These are phyloP conservation scores for Calocybe gambosa DNA, from an alignment of 1,284 basidiomycete genomes.

Conservation along the genomic window DNA sequence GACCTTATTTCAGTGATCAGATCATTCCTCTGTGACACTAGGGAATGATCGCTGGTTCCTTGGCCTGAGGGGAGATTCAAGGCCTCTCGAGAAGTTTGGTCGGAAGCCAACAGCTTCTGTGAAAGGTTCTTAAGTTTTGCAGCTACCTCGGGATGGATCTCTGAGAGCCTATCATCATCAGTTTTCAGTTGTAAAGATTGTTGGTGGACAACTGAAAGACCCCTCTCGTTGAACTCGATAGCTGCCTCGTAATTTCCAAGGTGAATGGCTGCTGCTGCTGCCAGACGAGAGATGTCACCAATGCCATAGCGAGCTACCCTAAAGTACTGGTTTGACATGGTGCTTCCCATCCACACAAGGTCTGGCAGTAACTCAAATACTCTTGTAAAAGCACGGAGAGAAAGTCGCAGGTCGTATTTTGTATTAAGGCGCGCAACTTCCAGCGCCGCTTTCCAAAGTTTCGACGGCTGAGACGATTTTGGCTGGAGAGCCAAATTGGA, in stretches of 20 bases:
- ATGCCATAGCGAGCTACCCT: background rate
- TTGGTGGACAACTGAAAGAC: conserved; percentile 5
- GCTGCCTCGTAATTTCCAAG: background rate
- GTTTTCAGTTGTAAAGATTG: conserved; percentile 4
- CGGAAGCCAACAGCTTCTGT: background rate
- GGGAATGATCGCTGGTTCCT: background rate
- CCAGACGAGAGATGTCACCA: background rate
- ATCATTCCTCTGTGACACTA: conserved; percentile 8
- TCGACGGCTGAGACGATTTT: background rate
- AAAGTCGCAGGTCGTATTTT: background rate
- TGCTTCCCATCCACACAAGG: conserved; percentile 9
- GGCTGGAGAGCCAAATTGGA: background rate
- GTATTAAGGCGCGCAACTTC: background rate
- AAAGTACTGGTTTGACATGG: conserved; percentile 2
- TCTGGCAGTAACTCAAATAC: conserved; percentile 7
- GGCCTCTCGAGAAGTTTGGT: background rate
- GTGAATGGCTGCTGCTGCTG: background rate
- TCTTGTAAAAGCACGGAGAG: conserved; percentile 3
- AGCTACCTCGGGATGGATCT: background rate
- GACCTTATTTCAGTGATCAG: conserved; percentile 14
- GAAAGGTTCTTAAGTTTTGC: conserved; percentile 2
- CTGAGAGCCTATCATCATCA: background rate
- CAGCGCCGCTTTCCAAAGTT: background rate
- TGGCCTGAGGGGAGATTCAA: background rate
- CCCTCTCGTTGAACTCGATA: conserved; percentile 10